Evolutionary conservation across 2,329 filamentous ascomycete species (phyloP).

Genomic region (Thermoascus crustaceus): DNA sequence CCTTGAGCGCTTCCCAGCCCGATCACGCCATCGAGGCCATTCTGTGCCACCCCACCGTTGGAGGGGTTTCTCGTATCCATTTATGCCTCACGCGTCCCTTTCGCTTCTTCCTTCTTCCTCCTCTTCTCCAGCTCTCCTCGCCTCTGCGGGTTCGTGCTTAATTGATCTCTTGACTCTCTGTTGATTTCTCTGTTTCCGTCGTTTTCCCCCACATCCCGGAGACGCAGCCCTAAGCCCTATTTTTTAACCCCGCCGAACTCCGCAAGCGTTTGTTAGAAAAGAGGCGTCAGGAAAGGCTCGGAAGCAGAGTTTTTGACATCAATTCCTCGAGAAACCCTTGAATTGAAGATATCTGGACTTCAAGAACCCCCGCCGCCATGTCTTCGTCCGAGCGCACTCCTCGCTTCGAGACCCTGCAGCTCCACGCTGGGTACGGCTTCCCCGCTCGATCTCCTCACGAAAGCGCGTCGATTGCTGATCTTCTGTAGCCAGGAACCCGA

Average conservation of each 20-base stretch:
- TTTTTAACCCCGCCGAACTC: no score
- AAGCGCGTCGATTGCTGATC: conserved; percentile 9
- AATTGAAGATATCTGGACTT: conserved; percentile 4
- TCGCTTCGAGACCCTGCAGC: conserved; percentile 76
- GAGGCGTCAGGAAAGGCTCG: background rate
- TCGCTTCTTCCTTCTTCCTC: no score
- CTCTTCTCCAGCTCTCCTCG: no score
- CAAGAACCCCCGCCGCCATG: conserved; percentile 19
- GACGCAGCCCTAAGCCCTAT: no score
- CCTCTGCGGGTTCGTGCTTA: no score
- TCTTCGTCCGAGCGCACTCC: conserved; percentile 25
- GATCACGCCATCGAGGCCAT: background rate
- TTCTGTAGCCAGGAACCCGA: conserved; percentile 65
- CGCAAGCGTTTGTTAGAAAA: no score
- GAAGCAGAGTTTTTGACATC: no score
- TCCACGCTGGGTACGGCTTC: conserved; percentile 63
- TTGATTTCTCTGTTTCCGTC: no score
- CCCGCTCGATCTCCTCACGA: conserved; percentile 4
- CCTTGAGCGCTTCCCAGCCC: background rate
- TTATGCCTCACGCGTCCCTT: no score
- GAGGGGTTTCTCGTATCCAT: background rate
- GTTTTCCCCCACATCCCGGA: no score
- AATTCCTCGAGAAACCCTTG: no score
- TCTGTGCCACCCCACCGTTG: background rate
- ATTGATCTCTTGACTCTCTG: no score